Evolutionary conservation across 805 yeast genomes (phyloP), one percentile per base, ranked within the genome.

Genomic region (Kurtzmaniella fragi): DNA sequence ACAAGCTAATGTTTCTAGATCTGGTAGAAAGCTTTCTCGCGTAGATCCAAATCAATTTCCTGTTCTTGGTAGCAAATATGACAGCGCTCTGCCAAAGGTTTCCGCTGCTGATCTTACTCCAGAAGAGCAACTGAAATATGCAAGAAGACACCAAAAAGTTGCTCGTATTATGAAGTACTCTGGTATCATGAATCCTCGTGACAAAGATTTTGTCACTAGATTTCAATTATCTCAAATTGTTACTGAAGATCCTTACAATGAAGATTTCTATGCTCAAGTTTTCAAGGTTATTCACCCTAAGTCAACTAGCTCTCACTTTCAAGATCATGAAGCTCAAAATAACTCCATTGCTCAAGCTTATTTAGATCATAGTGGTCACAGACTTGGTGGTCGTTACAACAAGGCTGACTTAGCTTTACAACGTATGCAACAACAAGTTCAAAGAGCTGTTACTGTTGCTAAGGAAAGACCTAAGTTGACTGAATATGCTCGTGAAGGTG

Each of bases 361-460:
- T 54, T 68, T 89, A 56, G 93, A 87, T 54, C 95, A 84, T 58
- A 82, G 95, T 42, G 95, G 96, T 38, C 95, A 87, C 62, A 78
- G 93, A 62, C 69, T 86, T 41, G 95, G 95, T 52, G 95, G 95
- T 37, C 79, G 89, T 59, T 71, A 80, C 46, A 84, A 81, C 63
- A 73, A 91, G 59, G 91, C 90, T 7, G 95, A 87, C 61, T 80
- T 88, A 47, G 96, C 96, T 1, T 73, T 90, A 53, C 96, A 87
- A 69, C 82, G 97, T 71, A 87, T 93, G 96, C 97, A 91, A 66
- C 96, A 89, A 59, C 98, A 91, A 67, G 96, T 91, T 38, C 95
- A 89, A 56, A 87, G 85, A 54, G 98, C 98, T 12, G 97, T 91
- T 13, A 85, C 91, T 39, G 91, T 87, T 30, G 99, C 97, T 17